Evolutionary conservation across 441 rosid genomes (phyloP).

Genomic region (Geranium incanum): DNA sequence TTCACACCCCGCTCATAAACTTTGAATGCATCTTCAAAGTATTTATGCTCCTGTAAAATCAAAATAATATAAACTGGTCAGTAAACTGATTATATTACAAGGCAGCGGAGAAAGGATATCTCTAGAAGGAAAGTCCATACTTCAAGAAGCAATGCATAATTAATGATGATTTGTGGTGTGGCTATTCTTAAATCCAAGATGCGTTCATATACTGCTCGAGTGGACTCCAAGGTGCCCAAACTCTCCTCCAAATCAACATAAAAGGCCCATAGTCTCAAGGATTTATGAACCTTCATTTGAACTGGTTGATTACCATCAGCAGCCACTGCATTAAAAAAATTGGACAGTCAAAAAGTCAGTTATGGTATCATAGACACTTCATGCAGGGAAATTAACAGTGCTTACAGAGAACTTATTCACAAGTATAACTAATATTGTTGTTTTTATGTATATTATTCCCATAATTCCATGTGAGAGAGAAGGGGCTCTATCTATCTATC

Average conservation of each 20-base stretch:
- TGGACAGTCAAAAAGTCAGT: conserved; percentile 1
- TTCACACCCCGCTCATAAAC: conserved; percentile 94
- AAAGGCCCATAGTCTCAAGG: conserved; percentile 88
- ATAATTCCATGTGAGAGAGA: too few species aligned
- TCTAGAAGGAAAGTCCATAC: conserved; percentile 25
- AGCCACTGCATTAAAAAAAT: conserved; percentile 42
- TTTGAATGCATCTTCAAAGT: conserved; percentile 95
- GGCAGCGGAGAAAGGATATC: conserved; percentile 1
- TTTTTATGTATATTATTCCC: background rate
- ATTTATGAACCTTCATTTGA: conserved; percentile 83
- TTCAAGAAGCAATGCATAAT: conserved; percentile 71
- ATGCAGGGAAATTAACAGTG: conserved; percentile 1
- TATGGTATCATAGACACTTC: conserved; percentile 10
- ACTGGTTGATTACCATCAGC: conserved; percentile 89
- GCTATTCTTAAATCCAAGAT: conserved; percentile 87
- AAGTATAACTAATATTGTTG: background rate
- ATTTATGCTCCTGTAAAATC: conserved; percentile 58
- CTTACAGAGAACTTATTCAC: background rate
- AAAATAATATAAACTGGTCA: conserved; percentile 14
- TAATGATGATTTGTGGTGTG: conserved; percentile 82
- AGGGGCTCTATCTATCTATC: too few species aligned
- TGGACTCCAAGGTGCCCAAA: conserved; percentile 76
- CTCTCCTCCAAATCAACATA: conserved; percentile 94
- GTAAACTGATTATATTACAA: conserved; percentile 3
- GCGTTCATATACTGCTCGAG: conserved; percentile 85